Conservation (phyloP, 2,329 filamentous ascomycete species). For the Samsoniella hepiali region DNA sequence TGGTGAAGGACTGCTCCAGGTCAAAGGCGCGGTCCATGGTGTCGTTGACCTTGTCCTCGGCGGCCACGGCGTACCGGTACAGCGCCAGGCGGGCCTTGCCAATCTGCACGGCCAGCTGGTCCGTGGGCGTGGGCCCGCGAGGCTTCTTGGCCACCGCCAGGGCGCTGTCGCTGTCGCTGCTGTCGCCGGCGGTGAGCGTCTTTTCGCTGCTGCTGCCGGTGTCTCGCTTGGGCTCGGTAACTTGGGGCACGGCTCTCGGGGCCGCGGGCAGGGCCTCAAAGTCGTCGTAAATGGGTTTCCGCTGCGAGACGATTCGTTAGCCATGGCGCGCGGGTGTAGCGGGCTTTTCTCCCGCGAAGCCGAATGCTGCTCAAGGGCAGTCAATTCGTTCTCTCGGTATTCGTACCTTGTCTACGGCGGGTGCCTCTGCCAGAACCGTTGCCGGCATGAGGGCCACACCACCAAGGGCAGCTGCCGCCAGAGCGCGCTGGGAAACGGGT, state of each 20-base stretch:
- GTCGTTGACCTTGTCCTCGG: slow-evolving; percentile 80
- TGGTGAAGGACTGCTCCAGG: slow-evolving; percentile 86
- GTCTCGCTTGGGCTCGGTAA: neutral
- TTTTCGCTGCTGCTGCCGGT: neutral
- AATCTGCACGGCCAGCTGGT: slow-evolving; percentile 81
- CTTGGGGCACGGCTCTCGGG: slow-evolving; percentile 2
- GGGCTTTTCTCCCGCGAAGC: too few species aligned
- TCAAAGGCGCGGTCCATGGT: slow-evolving; percentile 76
- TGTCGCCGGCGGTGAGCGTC: too few species aligned
- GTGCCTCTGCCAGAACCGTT: slow-evolving; percentile 51
- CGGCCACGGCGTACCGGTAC: slow-evolving; percentile 67
- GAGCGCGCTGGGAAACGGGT: slow-evolving; percentile 42
- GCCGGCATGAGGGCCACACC: slow-evolving; percentile 47
- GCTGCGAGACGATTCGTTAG: slow-evolving; percentile 22
- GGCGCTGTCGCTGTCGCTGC: slow-evolving; percentile 22
- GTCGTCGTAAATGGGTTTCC: slow-evolving; percentile 81
- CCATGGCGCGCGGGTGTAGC: slow-evolving; percentile 18
- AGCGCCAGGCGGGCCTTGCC: slow-evolving; percentile 75
- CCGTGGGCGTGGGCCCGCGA: slow-evolving; percentile 72
- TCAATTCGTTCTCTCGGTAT: neutral
- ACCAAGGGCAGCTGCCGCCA: slow-evolving; percentile 49
- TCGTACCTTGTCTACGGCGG: slow-evolving; percentile 25
- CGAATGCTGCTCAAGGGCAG: slow-evolving; percentile 18
- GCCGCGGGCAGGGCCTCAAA: slow-evolving; percentile 37
- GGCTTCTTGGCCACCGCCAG: slow-evolving; percentile 24